A percentile compares a stretch with the other conserved stretches of the same genome.
Conservation (phyloP, 1,284 basidiomycete species). For the Taiwanofungus camphoratus region DNA sequence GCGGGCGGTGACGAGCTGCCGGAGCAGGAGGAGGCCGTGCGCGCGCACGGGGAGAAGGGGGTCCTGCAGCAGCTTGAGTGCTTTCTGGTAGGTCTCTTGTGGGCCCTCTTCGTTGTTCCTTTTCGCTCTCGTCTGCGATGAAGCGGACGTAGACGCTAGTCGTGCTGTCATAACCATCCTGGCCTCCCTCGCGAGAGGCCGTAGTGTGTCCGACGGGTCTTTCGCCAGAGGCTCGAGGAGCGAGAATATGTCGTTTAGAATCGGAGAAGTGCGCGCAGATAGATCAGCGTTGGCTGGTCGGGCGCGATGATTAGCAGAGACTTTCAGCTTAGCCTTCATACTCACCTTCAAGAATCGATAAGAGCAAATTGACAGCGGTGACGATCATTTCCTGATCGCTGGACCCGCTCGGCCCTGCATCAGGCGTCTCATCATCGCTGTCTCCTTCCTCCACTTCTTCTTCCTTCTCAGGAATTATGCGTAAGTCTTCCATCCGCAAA, state of each 20-base stretch:
- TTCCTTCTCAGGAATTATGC: conserved; percentile 36
- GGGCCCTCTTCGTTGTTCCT: conserved; percentile 29
- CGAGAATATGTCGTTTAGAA: conserved; percentile 67
- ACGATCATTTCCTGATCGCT: conserved; percentile 61
- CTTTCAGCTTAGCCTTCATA: not conserved
- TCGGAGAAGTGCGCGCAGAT: conserved; percentile 53
- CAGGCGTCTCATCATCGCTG: conserved; percentile 54
- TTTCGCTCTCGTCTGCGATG: conserved; percentile 22
- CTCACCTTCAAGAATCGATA: conserved; percentile 79
- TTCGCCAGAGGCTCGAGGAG: conserved; percentile 56
- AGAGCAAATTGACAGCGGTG: conserved; percentile 72
- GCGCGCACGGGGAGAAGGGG: conserved; percentile 93
- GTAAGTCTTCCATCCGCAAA: conserved; percentile 36
- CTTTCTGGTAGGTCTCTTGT: conserved; percentile 77
- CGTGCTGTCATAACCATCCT: conserved; percentile 78
- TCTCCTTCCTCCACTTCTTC: conserved; percentile 34
- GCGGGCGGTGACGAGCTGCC: conserved; percentile 57
- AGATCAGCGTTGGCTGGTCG: conserved; percentile 61
- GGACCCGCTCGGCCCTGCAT: conserved; percentile 28
- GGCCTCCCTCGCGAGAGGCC: conserved; percentile 69
- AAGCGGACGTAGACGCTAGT: conserved; percentile 49
- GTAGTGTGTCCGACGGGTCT: conserved; percentile 41
- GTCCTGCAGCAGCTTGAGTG: conserved; percentile 85
- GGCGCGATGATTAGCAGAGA: not conserved
- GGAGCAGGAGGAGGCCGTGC: conserved; percentile 83